Conservation (phyloP, 176 grass and related monocot species). For the Zea mays region Zm-B73-REFERENCE-NAM-5.0 NC_050103.1:168158001-168158500, state of each 20-base stretch:
- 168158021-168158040: not conserved
- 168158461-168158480: not conserved
- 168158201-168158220: not conserved
- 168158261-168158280: not conserved
- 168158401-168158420: not conserved
- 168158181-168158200: slow-evolving; percentile 16
- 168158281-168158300: not conserved
- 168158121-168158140: not conserved
- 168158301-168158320: not conserved
- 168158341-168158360: no score
- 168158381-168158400: not conserved
- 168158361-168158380: no score
- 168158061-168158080: not conserved
- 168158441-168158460: not conserved
- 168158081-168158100: not conserved
- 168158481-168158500: not conserved
- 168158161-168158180: not conserved
- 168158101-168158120: not conserved
- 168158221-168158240: not conserved
- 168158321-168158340: no score
- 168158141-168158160: not conserved
- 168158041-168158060: not conserved
- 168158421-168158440: not conserved
- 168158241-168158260: not conserved
- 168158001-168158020: not conserved